Percentiles rank a stretch among this genome's conserved stretches.
phyloP scores from a whole-genome alignment of 495 filamentous ascomycete genomes.

The Penicillium pancosmium region DNA sequence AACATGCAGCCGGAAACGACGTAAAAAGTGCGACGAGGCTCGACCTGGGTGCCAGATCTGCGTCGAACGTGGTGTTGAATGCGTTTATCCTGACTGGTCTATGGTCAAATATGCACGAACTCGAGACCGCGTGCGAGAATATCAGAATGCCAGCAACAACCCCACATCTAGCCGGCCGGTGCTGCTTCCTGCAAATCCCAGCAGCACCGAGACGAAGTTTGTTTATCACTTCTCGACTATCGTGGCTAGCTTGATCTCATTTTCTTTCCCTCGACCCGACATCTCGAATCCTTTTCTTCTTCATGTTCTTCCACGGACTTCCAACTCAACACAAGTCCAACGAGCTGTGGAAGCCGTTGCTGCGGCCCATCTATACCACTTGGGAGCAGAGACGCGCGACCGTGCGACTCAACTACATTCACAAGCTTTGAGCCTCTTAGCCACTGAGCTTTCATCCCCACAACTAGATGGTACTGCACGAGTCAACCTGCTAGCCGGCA shows the following conservation, averaged over 20 bases:
- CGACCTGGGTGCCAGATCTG: constrained; percentile 11
- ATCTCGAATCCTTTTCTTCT: constrained; percentile 14
- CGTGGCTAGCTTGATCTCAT: constrained; percentile 10
- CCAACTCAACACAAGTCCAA: constrained; percentile 10
- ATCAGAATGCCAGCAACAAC: constrained; percentile 2
- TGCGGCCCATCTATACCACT: constrained; percentile 15
- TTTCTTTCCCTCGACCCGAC: constrained; percentile 2
- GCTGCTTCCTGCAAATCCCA: constrained; percentile 10
- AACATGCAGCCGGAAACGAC: constrained; percentile 14
- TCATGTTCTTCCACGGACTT: constrained; percentile 9
- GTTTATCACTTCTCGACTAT: constrained; percentile 14
- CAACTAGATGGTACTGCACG: constrained; percentile 5
- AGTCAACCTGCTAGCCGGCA: constrained; percentile 8
- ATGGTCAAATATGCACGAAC: constrained; percentile 13
- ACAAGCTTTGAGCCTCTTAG: constrained; percentile 10
- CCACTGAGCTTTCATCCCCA: constrained; percentile 6
- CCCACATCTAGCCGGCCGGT: background rate
- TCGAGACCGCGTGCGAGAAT: constrained; percentile 5
- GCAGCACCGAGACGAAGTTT: constrained; percentile 9
- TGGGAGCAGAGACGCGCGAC: constrained; percentile 9
- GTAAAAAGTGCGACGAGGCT: constrained; percentile 18
- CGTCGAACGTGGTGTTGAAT: constrained; percentile 5
- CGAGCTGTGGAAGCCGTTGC: constrained; percentile 17
- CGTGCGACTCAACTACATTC: constrained; percentile 11
- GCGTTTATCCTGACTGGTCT: constrained; percentile 14